Conservation (phyloP, 2,329 filamentous ascomycete genomes). For the Fusarium albidum region DNA sequence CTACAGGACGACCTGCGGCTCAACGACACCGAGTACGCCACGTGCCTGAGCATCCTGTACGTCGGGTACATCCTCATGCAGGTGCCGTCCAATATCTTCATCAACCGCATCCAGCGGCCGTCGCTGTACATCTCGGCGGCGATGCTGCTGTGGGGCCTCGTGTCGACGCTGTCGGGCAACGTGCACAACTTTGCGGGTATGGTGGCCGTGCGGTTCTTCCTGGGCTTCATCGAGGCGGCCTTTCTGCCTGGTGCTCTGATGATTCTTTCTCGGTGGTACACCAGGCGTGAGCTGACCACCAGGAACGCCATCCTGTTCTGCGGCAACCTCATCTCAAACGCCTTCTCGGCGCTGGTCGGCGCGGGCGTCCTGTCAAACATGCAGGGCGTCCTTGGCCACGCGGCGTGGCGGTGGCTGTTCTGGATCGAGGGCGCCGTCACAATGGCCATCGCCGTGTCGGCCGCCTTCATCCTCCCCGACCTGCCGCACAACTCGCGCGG, state of each 20-base stretch:
- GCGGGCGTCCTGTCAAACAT: slow-evolving; percentile 67
- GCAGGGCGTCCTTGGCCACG: slow-evolving; percentile 61
- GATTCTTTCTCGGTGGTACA: slow-evolving; percentile 74
- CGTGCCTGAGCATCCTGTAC: slow-evolving; percentile 70
- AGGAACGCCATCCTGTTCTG: slow-evolving; percentile 67
- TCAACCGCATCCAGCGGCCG: slow-evolving; percentile 61
- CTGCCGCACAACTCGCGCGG: slow-evolving; percentile 64
- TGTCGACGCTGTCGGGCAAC: slow-evolving; percentile 65
- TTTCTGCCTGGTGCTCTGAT: slow-evolving; percentile 71
- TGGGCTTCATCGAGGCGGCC: slow-evolving; percentile 70
- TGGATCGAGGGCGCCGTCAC: slow-evolving; percentile 65
- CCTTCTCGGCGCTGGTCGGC: slow-evolving; percentile 66
- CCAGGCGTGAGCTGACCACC: slow-evolving; percentile 62
- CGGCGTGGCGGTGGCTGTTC: slow-evolving; percentile 70
- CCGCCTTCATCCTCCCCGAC: slow-evolving; percentile 61
- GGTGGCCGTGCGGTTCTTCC: slow-evolving; percentile 64
- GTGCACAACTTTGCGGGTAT: slow-evolving; percentile 62
- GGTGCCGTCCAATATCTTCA: slow-evolving; percentile 65
- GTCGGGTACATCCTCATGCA: slow-evolving; percentile 73
- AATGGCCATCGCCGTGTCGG: slow-evolving; percentile 56
- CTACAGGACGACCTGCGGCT: slow-evolving; percentile 68
- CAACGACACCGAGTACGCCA: slow-evolving; percentile 67
- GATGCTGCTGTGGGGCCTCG: slow-evolving; percentile 68
- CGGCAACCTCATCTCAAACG: slow-evolving; percentile 66
- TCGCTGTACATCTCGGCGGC: slow-evolving; percentile 59